Conservation (phyloP, 768 basidiomycete genomes). For the Pholiota microspora region DNA sequence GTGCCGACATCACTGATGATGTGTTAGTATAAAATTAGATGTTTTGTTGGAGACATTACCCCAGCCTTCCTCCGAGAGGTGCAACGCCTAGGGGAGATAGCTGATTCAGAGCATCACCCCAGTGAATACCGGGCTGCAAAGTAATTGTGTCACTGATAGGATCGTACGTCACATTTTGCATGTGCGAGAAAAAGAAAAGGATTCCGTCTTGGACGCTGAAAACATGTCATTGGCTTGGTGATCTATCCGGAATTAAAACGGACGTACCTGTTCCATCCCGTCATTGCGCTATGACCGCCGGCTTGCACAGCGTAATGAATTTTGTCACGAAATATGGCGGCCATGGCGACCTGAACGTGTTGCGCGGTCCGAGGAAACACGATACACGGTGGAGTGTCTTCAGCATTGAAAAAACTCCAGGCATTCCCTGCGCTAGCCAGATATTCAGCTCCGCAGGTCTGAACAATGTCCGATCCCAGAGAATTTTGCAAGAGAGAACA, state of each 20-base stretch:
- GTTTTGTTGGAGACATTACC: constrained; percentile 19
- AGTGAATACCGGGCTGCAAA: constrained; percentile 41
- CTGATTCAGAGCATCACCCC: constrained; percentile 35
- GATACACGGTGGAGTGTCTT: constrained; percentile 32
- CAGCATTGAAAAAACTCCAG: constrained; percentile 36
- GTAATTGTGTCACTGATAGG: constrained; percentile 32
- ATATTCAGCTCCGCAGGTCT: constrained; percentile 21
- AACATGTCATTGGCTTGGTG: constrained; percentile 6
- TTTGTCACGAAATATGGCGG: constrained; percentile 30
- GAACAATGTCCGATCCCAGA: constrained; percentile 24
- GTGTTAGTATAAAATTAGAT: not conserved
- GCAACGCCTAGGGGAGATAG: constrained; percentile 40
- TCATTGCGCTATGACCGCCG: constrained; percentile 40
- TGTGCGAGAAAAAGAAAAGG: constrained; percentile 35
- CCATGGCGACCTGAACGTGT: constrained; percentile 38
- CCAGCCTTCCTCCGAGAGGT: constrained; percentile 37
- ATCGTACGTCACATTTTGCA: constrained; percentile 38
- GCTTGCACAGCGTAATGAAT: constrained; percentile 41
- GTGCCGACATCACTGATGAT: constrained; percentile 36
- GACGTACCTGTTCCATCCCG: constrained; percentile 42
- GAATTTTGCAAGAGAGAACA: constrained; percentile 20
- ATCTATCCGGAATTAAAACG: not conserved
- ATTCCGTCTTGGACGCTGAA: constrained; percentile 35
- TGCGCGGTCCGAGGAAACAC: constrained; percentile 29
- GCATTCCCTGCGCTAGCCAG: constrained; percentile 17